Evolutionary conservation across 257 asterid species (phyloP).

Genomic region (Echium plantagineum): DNA sequence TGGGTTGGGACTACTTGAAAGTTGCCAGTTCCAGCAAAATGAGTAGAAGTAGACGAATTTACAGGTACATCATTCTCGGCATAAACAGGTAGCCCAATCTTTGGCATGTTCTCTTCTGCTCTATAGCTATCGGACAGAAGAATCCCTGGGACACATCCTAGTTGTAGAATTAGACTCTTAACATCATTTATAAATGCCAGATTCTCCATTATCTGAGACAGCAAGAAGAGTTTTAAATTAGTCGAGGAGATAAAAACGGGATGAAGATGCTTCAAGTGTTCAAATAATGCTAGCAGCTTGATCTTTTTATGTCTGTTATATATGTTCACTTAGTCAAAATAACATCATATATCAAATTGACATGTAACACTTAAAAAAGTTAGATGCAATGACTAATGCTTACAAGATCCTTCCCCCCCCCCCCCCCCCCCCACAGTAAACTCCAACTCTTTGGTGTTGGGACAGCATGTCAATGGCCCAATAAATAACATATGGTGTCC

Average conservation of each 20-base stretch:
- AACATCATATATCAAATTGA: too few species aligned
- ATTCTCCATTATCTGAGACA: slow-evolving; percentile 62
- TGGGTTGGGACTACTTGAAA: slow-evolving; percentile 17
- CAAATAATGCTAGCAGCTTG: background rate
- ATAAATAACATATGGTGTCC: background rate
- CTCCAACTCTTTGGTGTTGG: background rate
- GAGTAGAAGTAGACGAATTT: slow-evolving; percentile 20
- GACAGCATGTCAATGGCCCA: background rate
- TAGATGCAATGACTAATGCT: background rate
- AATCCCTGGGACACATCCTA: slow-evolving; percentile 54
- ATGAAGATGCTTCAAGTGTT: too few species aligned
- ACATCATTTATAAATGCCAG: slow-evolving; percentile 52
- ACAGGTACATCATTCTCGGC: slow-evolving; percentile 19
- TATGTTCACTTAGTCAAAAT: background rate
- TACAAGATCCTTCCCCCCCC: too few species aligned
- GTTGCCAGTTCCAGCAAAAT: slow-evolving; percentile 20
- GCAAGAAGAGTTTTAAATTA: slow-evolving; percentile 2
- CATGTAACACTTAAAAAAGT: background rate
- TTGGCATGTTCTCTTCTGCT: slow-evolving; percentile 30
- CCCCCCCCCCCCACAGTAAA: too few species aligned
- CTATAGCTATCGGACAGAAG: slow-evolving; percentile 36
- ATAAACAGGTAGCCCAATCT: slow-evolving; percentile 27
- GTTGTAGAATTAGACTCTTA: slow-evolving; percentile 42
- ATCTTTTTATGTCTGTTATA: background rate
- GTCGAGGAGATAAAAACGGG: background rate